A percentile compares a stretch with the other conserved stretches of the same genome.
phyloP scores from a whole-genome alignment of 139 green algal species.

The Nannochloris sp. region DNA sequence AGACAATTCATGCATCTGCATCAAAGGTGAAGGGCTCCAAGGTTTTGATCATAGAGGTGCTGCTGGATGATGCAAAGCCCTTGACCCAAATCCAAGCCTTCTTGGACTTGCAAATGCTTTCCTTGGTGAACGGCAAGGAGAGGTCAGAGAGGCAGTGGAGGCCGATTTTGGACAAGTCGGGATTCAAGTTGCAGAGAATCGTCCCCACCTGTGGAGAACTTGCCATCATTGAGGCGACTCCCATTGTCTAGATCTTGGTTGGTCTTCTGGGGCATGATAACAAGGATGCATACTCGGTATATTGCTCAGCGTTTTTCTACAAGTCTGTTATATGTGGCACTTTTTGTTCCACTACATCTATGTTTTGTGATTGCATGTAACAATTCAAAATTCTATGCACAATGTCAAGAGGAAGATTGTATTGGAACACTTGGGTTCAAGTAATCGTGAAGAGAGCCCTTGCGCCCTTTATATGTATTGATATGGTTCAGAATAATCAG shows the following conservation, averaged over 20 bases:
- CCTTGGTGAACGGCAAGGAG: neutral
- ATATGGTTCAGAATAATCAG: constrained; percentile 92
- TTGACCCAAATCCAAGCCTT: neutral
- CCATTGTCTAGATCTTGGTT: neutral
- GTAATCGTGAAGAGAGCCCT: constrained; percentile 5
- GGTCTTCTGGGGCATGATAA: too few relatives aligned
- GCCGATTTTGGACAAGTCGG: neutral
- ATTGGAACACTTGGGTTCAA: constrained; percentile 63
- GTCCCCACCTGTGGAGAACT: neutral
- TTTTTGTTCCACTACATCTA: too few relatives aligned
- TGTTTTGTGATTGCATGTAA: too few relatives aligned
- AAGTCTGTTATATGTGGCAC: too few relatives aligned
- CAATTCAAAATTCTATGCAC: too few relatives aligned
- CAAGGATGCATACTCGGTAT: too few relatives aligned
- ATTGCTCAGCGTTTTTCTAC: too few relatives aligned
- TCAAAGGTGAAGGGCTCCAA: neutral
- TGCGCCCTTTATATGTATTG: constrained; percentile 48
- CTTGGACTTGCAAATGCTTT: neutral
- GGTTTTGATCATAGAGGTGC: neutral
- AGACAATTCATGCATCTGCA: neutral
- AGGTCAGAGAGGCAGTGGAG: neutral
- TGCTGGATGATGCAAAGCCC: neutral
- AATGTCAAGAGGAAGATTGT: neutral
- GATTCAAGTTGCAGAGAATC: neutral
- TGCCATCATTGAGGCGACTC: neutral